Conservation (phyloP, 2,329 filamentous ascomycete species). For the Botrytis tulipae region DNA sequence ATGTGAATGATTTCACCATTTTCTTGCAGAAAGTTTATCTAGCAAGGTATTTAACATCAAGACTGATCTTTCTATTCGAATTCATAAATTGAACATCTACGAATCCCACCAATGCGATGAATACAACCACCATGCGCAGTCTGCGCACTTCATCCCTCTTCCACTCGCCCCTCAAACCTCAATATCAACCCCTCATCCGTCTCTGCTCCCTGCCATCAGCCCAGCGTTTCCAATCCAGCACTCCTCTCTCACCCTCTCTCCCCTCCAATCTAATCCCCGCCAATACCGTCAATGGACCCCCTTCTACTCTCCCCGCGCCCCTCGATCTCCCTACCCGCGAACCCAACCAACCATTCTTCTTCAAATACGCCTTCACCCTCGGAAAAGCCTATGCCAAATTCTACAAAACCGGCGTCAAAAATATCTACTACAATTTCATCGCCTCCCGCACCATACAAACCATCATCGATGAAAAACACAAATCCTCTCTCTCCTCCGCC, state of each 20-base stretch:
- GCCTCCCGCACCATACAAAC: constrained; percentile 46
- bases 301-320: constrained; percentile 68
- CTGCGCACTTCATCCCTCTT: constrained; percentile 32
- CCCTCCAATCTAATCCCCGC: constrained; percentile 13
- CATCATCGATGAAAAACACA: constrained; percentile 46
- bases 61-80: background rate
- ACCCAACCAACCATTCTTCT: constrained; percentile 45
- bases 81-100: background rate
- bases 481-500: constrained; percentile 38
- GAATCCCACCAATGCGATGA: constrained; percentile 31
- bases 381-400: constrained; percentile 79
- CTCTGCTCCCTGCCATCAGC: constrained; percentile 40
- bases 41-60: background rate
- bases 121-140: constrained; percentile 29
- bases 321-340: constrained; percentile 60
- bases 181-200: constrained; percentile 40
- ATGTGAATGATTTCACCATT: background rate
- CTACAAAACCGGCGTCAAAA: constrained; percentile 82
- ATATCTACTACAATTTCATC: constrained; percentile 66
- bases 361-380: constrained; percentile 31
- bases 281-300: constrained; percentile 63
- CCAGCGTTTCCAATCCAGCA: constrained; percentile 41
- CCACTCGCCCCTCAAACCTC: constrained; percentile 35
- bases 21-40: background rate
- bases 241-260: background rate